Conservation (phyloP, 306 rosid species). For the Mimosa bimucronata region DNA sequence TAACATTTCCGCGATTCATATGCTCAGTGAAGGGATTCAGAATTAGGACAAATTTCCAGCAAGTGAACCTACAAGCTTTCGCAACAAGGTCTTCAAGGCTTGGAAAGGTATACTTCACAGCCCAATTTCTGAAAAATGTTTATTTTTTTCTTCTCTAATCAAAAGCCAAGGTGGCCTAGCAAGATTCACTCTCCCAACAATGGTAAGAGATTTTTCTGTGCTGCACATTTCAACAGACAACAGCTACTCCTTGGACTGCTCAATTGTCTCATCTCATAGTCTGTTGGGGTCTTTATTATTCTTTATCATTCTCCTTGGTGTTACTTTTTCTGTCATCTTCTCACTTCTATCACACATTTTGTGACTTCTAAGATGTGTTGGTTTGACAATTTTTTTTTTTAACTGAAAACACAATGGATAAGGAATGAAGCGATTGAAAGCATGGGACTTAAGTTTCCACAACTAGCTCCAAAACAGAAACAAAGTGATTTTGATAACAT, state of each 20-base stretch:
- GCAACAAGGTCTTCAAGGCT: neutral
- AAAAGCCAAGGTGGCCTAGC: neutral
- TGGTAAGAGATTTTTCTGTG: neutral
- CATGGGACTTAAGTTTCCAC: slow-evolving; percentile 20
- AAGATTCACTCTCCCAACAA: neutral
- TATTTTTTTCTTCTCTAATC: neutral
- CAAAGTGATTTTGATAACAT: slow-evolving; percentile 16
- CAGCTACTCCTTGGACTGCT: neutral
- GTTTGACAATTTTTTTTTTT: neutral
- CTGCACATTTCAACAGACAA: neutral
- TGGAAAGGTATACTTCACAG: neutral
- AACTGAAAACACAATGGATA: neutral
- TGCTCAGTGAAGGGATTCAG: neutral
- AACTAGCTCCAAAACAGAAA: slow-evolving; percentile 4
- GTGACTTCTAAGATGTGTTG: slow-evolving; percentile 12
- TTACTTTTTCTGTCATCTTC: neutral
- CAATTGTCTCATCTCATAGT: neutral
- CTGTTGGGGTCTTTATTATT: neutral
- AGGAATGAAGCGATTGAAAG: slow-evolving; percentile 15
- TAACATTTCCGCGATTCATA: neutral
- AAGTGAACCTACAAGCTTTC: neutral
- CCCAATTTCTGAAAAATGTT: neutral
- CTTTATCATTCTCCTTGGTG: neutral
- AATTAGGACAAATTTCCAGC: neutral
- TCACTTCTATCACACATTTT: neutral